Percentiles rank a stretch among this genome's conserved stretches.
Conservation (phyloP, 352 stramenopile genomes). For the Globisporangium nagaii region DNA sequence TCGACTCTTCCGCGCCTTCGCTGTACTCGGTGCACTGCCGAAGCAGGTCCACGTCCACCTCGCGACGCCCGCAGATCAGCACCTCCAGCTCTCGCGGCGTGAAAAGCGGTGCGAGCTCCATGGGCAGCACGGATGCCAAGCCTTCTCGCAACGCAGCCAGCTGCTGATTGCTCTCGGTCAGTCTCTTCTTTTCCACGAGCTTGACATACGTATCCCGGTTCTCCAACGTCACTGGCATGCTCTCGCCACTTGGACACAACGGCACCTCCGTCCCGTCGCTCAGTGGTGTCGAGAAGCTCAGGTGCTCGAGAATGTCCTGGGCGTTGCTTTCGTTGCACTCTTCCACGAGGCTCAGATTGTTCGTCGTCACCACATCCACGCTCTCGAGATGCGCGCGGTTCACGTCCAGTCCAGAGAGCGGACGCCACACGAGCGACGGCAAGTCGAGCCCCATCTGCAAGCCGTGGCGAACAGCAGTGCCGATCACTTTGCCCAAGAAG, state of each 20-base stretch:
- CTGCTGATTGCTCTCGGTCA: conserved; percentile 80
- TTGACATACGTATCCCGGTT: conserved; percentile 62
- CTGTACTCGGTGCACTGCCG: conserved; percentile 96
- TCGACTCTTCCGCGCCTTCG: conserved; percentile 88
- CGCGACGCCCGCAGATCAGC: conserved; percentile 93
- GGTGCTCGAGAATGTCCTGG: conserved; percentile 56
- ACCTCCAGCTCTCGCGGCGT: conserved; percentile 94
- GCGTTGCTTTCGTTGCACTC: conserved; percentile 29
- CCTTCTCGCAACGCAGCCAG: conserved; percentile 76
- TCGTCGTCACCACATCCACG: conserved; percentile 67
- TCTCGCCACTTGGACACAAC: conserved; percentile 63
- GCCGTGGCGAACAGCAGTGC: conserved; percentile 93
- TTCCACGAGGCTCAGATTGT: conserved; percentile 64
- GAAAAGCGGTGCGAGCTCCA: conserved; percentile 95
- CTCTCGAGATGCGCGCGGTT: conserved; percentile 70
- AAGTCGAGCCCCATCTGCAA: conserved; percentile 93
- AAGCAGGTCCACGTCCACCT: conserved; percentile 96
- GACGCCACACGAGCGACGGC: conserved; percentile 82
- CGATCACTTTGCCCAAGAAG: conserved; percentile 96
- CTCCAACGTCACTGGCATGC: conserved; percentile 50
- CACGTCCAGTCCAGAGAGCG: conserved; percentile 76
- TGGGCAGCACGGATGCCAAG: conserved; percentile 92
- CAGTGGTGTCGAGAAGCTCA: conserved; percentile 73
- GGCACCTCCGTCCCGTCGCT: conserved; percentile 77
- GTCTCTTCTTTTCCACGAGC: conserved; percentile 58